Evolutionary conservation across 495 filamentous ascomycete genomes (phyloP).

Genomic region (Penicillium angulare): DNA sequence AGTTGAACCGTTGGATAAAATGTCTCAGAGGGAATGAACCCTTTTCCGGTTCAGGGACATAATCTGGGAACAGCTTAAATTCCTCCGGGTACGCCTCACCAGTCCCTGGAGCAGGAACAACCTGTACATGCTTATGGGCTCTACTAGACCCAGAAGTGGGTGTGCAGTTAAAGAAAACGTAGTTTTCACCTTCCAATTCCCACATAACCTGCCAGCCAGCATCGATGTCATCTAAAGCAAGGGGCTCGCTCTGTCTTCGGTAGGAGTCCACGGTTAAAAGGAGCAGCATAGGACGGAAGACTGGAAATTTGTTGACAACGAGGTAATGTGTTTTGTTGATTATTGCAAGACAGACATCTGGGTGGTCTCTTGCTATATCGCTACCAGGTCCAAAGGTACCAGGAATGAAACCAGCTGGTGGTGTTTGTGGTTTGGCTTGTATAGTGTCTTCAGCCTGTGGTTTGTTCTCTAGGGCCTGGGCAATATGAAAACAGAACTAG

Average conservation of each 20-base stretch:
- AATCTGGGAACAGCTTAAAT: constrained; percentile 16
- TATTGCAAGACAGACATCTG: constrained; percentile 9
- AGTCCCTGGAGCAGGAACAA: constrained; percentile 26
- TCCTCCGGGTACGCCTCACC: constrained; percentile 5
- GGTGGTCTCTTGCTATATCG: constrained; percentile 14
- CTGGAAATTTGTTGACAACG: constrained; percentile 39
- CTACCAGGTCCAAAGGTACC: constrained; percentile 12
- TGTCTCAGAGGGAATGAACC: constrained; percentile 1
- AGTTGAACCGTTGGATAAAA: constrained; percentile 7
- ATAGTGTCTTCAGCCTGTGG: constrained; percentile 10
- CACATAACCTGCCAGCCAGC: constrained; percentile 19
- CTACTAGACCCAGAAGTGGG: constrained; percentile 36
- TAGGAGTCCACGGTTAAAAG: constrained; percentile 38
- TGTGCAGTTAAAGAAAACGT: constrained; percentile 38
- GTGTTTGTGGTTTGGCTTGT: background rate
- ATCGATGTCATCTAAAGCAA: constrained; percentile 16
- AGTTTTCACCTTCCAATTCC: constrained; percentile 15
- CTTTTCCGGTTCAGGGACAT: background rate
- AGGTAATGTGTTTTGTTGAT: constrained; percentile 32
- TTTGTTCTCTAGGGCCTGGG: constrained; percentile 5
- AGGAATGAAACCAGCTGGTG: background rate
- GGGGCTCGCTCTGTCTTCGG: constrained; percentile 31
- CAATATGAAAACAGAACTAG: constrained; percentile 13
- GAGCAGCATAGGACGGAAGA: constrained; percentile 38
- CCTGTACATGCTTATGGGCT: constrained; percentile 45